Evolutionary conservation across 495 filamentous ascomycete species (phyloP), one percentile per base, ranked within the genome.

Genomic region (Amphirosellinia nigrospora): DNA sequence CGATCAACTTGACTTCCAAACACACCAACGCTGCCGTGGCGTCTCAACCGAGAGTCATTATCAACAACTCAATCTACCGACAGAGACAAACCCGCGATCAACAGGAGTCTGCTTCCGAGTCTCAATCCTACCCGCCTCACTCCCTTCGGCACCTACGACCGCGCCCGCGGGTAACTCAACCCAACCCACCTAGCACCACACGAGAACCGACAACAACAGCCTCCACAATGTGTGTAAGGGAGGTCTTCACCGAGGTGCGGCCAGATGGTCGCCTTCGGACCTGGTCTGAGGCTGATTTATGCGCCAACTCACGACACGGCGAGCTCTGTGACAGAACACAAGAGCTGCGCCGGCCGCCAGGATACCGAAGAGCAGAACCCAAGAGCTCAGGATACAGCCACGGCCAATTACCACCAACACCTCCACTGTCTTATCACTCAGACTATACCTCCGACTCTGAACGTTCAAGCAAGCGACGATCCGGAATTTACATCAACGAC

Each of bases 151-250:
- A 50, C 70, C 43, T 72, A 62, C 67, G 74, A 63, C 48, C 62
- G 34, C 62, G 63, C 52, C 71, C 70, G 55, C 61, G 50, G 45
- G 55, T 78, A 50, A 59, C 73, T 38, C 64, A 76, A 74, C 72
- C 62, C 41, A 71, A 74, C 32, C 76, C 69, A 66, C 74, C 72
- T 68, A 71, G 62, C 72, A 72, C 55, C 64, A 72, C 70, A 59
- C 68, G 61, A 69, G 66, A 52, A 39, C n/a, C 75, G 68, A 77
- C 71, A n/a, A 72, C 69, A 61, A 59, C 68, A 65, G 50, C 73
- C 70, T 72, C 62, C 77, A 81, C 74, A 48, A 85, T 85, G 83
- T 85, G 83, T 64, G 70, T 79, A 64, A 79, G 79, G 72, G 79
- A 80, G 32, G 70, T 82, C 50, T 81, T 74, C 50, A 63, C 69